A percentile compares a stretch with the other conserved stretches of the same genome.
phyloP scores from a whole-genome alignment of 192 early-diverging fungal species.

The Coemansia sp. region DNA sequence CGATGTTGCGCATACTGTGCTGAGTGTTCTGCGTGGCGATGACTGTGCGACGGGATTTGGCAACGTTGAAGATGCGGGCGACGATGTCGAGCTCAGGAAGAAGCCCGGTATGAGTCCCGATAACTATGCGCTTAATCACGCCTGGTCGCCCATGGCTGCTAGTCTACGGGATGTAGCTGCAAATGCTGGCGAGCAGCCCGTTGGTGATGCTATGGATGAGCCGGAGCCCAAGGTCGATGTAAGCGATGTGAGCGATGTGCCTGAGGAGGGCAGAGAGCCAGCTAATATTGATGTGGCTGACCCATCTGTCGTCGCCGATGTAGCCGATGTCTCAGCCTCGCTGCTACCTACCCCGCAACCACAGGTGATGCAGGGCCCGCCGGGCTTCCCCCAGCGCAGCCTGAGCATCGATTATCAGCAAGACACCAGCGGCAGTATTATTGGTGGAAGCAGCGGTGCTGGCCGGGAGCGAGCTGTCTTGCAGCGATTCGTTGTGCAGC shows the following conservation, averaged over 20 bases:
- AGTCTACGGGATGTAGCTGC: not conserved
- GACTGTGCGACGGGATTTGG: slow-evolving; percentile 45
- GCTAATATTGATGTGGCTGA: slow-evolving; percentile 17
- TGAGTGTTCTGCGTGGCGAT: slow-evolving; percentile 30
- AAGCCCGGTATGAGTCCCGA: not conserved
- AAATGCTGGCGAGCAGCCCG: not conserved
- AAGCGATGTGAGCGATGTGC: not conserved
- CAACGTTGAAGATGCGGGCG: slow-evolving; percentile 18
- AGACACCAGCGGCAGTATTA: not conserved
- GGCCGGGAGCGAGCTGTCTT: slow-evolving; percentile 24
- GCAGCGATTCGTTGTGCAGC: slow-evolving; percentile 32
- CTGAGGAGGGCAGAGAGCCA: not conserved
- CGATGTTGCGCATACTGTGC: slow-evolving; percentile 34
- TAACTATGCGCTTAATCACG: slow-evolving; percentile 7
- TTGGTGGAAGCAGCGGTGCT: not conserved
- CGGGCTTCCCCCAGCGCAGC: slow-evolving; percentile 20
- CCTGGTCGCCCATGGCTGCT: slow-evolving; percentile 18
- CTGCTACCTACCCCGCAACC: not conserved
- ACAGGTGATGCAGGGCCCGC: not conserved
- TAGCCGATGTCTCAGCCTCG: slow-evolving; percentile 27
- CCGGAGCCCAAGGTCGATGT: not conserved
- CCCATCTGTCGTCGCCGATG: slow-evolving; percentile 43
- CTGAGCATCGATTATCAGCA: slow-evolving; percentile 5
- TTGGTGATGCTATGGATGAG: not conserved
- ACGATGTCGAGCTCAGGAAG: not conserved